Evolutionary conservation across 371 early-diverging fungal genomes (phyloP), one percentile per base, ranked within the genome.

Genomic region (Apophysomyces trapeziformis): DNA sequence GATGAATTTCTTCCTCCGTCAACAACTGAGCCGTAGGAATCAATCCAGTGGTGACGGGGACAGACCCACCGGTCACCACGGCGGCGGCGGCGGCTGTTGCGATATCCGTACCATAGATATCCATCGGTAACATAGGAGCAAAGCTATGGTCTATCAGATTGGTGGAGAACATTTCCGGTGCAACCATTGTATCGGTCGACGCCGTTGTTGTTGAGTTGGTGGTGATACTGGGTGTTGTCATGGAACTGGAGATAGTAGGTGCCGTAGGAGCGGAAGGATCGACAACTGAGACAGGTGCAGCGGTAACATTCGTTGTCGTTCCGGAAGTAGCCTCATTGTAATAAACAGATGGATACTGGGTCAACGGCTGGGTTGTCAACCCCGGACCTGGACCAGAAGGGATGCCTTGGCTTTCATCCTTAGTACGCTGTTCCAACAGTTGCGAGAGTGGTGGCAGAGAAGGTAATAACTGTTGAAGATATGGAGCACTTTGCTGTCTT

Each of bases 371-470:
- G 21, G 54, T 50, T 50, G 54, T 50, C 54, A 50, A 50, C 9
- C 54, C 54, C 7, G 54, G 54, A 50, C 47, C 16, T 57, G 41
- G 38, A 54, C 36, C 7, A 41, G 37, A 47, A 39, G 37, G 44
- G 57, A 57, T 32, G 60, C n/a, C 18, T 57, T 61, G 7, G 45
- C n/a, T 21, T 11, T 50, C 54, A 4, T 50, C 54, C 11, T 50
- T 50, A 26, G 4, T 50, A 21, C 54, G 16, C 54, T 50, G 54
- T 50, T 50, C 54, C 46, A 80, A 60, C 8, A 80, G 47, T 45
- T 76, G 70, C 14, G 77, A 75, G 18, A 77, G 67, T 9, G 77
- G 71, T 35, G 80, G 77, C 45, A 76, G 50, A 18, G 68, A 72
- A 38, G 76, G 76, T 60, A 77, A 54, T 44, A 79, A 58, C 47